phyloP scores from a whole-genome alignment of 2,329 filamentous ascomycete species.

The Cryphonectria carpinicola region DNA sequence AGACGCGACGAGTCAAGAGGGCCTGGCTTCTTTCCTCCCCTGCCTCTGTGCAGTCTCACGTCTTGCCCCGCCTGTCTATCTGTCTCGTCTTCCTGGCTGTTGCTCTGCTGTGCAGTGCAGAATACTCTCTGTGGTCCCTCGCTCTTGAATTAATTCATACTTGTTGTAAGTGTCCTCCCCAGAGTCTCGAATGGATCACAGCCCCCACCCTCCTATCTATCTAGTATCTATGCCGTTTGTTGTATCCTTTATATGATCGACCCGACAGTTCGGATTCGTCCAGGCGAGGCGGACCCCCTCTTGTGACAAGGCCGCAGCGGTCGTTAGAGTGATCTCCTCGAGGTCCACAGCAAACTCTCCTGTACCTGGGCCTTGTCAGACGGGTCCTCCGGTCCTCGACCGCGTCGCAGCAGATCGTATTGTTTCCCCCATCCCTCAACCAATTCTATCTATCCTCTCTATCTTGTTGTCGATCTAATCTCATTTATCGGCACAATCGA shows the following conservation, averaged over 20 bases:
- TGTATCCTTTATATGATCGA: background rate
- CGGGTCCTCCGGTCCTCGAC: conserved; percentile 7
- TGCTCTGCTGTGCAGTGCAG: background rate
- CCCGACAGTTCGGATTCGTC: conserved; percentile 8
- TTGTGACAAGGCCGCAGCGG: background rate
- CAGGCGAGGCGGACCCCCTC: conserved; percentile 10
- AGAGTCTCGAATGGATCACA: background rate
- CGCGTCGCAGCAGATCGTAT: conserved; percentile 3
- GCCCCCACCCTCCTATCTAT: background rate
- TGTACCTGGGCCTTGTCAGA: conserved; percentile 8
- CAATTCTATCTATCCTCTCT: background rate
- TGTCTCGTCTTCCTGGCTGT: background rate
- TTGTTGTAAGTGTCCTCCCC: background rate
- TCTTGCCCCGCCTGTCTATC: background rate
- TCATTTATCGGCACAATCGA: conserved; percentile 5
- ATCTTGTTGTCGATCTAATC: background rate
- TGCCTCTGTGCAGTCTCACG: background rate
- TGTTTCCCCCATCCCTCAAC: background rate
- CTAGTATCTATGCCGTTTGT: background rate
- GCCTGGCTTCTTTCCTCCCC: background rate
- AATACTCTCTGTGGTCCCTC: background rate
- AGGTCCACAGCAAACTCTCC: background rate
- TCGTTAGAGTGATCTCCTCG: conserved; percentile 1
- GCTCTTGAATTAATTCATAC: background rate
- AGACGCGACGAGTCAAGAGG: conserved; percentile 10